These are phyloP conservation scores for Calocybe indica DNA, from an alignment of 768 basidiomycete genomes.

Conservation along the genomic window DNA sequence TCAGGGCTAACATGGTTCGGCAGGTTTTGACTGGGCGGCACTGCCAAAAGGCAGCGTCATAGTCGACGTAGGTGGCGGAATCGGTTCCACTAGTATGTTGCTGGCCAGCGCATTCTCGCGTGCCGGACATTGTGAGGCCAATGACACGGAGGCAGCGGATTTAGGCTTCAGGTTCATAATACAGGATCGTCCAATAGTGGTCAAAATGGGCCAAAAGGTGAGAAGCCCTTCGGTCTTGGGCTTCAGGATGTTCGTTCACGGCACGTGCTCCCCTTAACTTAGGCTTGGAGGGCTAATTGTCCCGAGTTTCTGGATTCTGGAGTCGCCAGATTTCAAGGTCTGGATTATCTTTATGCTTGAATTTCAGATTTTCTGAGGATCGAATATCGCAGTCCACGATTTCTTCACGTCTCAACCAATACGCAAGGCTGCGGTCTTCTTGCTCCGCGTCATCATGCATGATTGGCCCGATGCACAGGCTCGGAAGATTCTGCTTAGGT, in stretches of 20 bases:
- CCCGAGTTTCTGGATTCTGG: constrained; percentile 52
- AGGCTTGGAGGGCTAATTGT: constrained; percentile 56
- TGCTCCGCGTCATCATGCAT: constrained; percentile 67
- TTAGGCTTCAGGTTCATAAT: constrained; percentile 43
- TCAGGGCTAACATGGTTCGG: neutral
- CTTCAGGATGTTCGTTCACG: neutral
- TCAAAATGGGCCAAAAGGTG: constrained; percentile 48
- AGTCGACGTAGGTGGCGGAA: constrained; percentile 68
- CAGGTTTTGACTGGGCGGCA: constrained; percentile 55
- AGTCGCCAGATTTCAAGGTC: constrained; percentile 49
- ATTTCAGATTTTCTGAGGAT: constrained; percentile 1
- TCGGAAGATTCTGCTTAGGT: constrained; percentile 34
- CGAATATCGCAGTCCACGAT: constrained; percentile 48
- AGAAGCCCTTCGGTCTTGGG: constrained; percentile 7
- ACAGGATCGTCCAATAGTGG: constrained; percentile 54
- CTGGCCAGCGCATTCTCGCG: constrained; percentile 29
- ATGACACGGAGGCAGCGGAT: constrained; percentile 12
- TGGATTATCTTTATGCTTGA: constrained; percentile 2
- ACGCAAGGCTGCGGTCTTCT: constrained; percentile 52
- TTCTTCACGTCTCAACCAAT: constrained; percentile 66
- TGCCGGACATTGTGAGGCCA: constrained; percentile 1
- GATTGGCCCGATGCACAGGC: constrained; percentile 71
- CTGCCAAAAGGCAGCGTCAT: constrained; percentile 45
- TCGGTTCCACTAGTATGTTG: constrained; percentile 43
- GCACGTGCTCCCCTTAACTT: neutral